These are phyloP conservation scores for Alternaria conjuncta DNA, from an alignment of 2,329 filamentous ascomycete genomes.

Conservation along the genomic window DNA sequence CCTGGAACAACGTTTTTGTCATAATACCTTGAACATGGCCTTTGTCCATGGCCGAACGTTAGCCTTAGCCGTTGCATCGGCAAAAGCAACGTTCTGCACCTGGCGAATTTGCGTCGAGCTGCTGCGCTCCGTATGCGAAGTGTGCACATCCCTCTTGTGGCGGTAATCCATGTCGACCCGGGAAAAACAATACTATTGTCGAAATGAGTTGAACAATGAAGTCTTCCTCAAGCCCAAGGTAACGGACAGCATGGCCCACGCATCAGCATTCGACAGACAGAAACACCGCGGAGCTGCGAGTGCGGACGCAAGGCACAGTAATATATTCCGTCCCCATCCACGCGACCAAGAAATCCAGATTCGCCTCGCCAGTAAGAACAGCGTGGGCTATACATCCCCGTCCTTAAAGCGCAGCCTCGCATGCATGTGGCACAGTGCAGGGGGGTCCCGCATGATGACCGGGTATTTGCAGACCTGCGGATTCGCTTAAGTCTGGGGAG, in stretches of 20 bases:
- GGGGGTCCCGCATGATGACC: constrained; percentile 16
- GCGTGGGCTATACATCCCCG: neutral
- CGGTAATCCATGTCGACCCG: constrained; percentile 13
- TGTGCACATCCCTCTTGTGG: constrained; percentile 20
- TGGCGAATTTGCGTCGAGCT: constrained; percentile 33
- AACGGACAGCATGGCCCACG: constrained; percentile 2
- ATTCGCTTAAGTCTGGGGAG: constrained; percentile 5
- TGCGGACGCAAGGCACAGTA: constrained; percentile 3
- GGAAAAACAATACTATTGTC: neutral
- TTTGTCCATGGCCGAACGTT: constrained; percentile 49
- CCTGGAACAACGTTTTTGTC: neutral
- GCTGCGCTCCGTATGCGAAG: constrained; percentile 25
- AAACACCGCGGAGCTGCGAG: neutral
- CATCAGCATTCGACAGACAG: constrained; percentile 3
- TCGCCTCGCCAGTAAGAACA: constrained; percentile 1
- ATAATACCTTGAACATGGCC: constrained; percentile 53
- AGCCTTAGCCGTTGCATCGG: constrained; percentile 55
- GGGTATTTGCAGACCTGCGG: constrained; percentile 16
- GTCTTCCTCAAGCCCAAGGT: constrained; percentile 5
- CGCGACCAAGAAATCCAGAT: constrained; percentile 4
- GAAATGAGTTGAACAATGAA: constrained; percentile 1
- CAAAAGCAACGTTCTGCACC: constrained; percentile 55
- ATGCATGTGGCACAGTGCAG: constrained; percentile 9
- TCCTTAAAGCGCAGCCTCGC: constrained; percentile 5
- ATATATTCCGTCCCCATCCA: constrained; percentile 14